Base-by-base conservation (phyloP, 2,329 filamentous ascomycete species). In the Colletotrichum sp. region DNA sequence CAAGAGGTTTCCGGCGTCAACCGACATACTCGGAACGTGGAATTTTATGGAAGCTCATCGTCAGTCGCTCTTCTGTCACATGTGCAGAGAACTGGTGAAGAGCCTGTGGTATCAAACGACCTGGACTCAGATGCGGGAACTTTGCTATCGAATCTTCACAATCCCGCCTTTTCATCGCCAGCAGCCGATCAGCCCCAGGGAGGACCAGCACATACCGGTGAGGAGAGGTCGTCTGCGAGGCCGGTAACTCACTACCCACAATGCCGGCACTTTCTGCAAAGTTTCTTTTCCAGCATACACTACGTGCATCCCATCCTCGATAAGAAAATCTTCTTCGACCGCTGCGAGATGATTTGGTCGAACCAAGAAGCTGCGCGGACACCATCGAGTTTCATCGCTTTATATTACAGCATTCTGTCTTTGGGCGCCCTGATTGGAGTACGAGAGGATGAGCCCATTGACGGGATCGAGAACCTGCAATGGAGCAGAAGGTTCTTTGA, bases 41-140 rank as follows among this genome's bases (percentile, higher is more conserved):
- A 89, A 76, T 89, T 88, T 49, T 87, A 89, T 74, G 87, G 88
- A 6, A 87, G 84, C 74, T 87, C 87, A 2, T 89, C 88, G 1
- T 89, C 88, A 1, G 84, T 87, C 2, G 86, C 87, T 6, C 82
- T 88, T 4, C 81, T 89, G 12, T 86, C 85, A 3, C 84, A 86
- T 68, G 79, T 89, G 6, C 82, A 86, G 71, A 79, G 80, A 5
- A 82, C 81, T 4, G 80, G 80, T 28, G 74, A 77, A 16, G 72
- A 77, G 10, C 62, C 69, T 6, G 68, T 72, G 71, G 6, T 79
- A 78, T 60, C 78, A 78, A 24, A 74, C 69, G 69, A 69, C 72
- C 8, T 34, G 2, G 79, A 78, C 13, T 77, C 78, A 2, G 79
- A 82, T 12, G 81, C 81, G n/a, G 83, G 80, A 21, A 86, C 86